Percentiles rank a stretch among this genome's conserved stretches.
phyloP scores from a whole-genome alignment of 2,329 filamentous ascomycete genomes.

The Arthrobotrys megalospora region DNA sequence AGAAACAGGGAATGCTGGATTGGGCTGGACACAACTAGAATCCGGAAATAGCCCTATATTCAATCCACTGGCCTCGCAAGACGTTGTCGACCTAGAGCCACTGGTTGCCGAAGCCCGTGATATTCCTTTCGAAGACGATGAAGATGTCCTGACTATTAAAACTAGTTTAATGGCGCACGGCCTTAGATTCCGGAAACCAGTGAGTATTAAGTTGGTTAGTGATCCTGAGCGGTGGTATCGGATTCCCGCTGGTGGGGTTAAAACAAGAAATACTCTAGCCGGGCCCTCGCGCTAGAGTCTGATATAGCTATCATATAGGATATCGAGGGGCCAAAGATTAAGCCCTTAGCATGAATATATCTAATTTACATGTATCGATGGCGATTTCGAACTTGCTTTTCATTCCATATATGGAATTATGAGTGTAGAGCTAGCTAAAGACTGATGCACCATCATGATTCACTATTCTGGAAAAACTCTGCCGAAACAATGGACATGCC shows the following conservation, averaged over 20 bases:
- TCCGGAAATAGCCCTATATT: neutral
- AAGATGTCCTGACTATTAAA: conserved; percentile 3
- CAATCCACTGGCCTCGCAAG: neutral
- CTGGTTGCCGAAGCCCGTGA: conserved; percentile 19
- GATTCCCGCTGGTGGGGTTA: conserved; percentile 14
- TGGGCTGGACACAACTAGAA: neutral
- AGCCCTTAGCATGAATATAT: no score
- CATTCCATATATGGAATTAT: no score
- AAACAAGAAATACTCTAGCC: neutral
- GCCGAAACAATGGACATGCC: no score
- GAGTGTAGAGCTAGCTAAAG: no score
- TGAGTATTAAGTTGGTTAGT: conserved; percentile 36
- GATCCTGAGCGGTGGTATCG: conserved; percentile 24
- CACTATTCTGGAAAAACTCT: no score
- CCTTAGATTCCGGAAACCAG: conserved; percentile 13
- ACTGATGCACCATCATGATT: no score
- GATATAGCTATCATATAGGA: no score
- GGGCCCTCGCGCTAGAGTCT: neutral
- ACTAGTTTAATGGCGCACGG: conserved; percentile 10
- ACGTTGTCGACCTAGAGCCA: conserved; percentile 13
- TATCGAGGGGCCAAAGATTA: no score
- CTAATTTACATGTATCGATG: no score
- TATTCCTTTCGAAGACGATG: conserved; percentile 27
- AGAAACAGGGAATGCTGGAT: neutral
- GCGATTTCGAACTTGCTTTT: no score